Evolutionary conservation across 2,329 filamentous ascomycete genomes (phyloP).

Genomic region (Phialophora verrucosa): DNA sequence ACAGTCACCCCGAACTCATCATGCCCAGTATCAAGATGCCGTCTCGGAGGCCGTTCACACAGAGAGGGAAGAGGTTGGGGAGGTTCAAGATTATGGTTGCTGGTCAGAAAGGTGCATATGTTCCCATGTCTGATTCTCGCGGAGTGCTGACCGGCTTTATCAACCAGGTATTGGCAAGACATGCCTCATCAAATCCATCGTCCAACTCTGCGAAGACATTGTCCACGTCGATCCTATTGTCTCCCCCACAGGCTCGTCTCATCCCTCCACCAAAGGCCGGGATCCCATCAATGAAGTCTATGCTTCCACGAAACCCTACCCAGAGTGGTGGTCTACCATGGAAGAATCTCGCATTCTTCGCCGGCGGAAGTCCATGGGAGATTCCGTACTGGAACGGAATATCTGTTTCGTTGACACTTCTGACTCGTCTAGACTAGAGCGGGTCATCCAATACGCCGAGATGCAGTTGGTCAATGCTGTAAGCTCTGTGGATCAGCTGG

Average conservation of each 20-base stretch:
- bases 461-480: conserved; percentile 68
- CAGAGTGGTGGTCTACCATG: conserved; percentile 84
- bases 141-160: conserved; percentile 22
- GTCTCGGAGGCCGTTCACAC: conserved; percentile 84
- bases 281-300: conserved; percentile 63
- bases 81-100: conserved; percentile 88
- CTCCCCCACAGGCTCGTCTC: conserved; percentile 12
- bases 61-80: conserved; percentile 80
- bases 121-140: background rate
- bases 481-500: conserved; percentile 66
- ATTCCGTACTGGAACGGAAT: conserved; percentile 84
- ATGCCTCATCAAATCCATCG: conserved; percentile 83
- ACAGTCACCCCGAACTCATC: conserved; percentile 74
- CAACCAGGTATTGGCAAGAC: conserved; percentile 80
- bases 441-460: conserved; percentile 72
- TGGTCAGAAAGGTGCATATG: conserved; percentile 70
- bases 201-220: conserved; percentile 86
- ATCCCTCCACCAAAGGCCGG: conserved; percentile 23
- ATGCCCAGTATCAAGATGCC: conserved; percentile 97
- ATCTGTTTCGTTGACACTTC: conserved; percentile 91
- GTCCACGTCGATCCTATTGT: conserved; percentile 80
- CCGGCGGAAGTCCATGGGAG: conserved; percentile 73
- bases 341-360: conserved; percentile 67
- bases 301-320: conserved; percentile 83
- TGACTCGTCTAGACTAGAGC: conserved; percentile 59